Base-by-base conservation (phyloP, 768 basidiomycete species). In the Cyathus striatus region DNA sequence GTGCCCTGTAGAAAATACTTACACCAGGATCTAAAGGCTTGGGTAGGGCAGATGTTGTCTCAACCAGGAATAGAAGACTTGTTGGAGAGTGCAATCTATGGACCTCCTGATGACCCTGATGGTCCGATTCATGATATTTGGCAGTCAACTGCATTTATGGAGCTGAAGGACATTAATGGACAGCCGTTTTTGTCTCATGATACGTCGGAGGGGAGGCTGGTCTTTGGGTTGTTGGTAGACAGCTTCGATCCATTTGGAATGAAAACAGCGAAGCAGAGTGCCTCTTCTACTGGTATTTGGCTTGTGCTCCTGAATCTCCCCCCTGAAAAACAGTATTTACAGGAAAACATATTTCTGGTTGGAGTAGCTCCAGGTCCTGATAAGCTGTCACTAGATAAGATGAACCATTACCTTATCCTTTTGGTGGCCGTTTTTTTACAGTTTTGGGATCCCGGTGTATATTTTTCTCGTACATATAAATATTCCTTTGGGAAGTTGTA, bases 361-460 rank as follows among this genome's bases (percentile, higher is more conserved):
- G 72, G 66, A 0, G 50, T 76, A 16, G 67, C 72, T 23, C 66
- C 68, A 6, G 69, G 70, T 1, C n/a, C n/a, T n/a, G n/a, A n/a
- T n/a, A 59, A 70, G 25, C 67, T 69, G 1, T 53, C 52, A 0
- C 48, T 52, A 1, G 43, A 59, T 1, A 47, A 70, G 26, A 51
- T 70, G 4, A 68, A 72, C 37, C 61, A 64, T 23, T 52, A 62
- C 22, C 38, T 74, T 2, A n/a, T 43, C 1, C 56, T 60, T 0
- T 46, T 73, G 6, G 56, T 72, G 3, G 53, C 66, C 18, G 60
- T 70, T n/a, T 48, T 73, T 1, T 24, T 63, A 2, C 41, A 52
- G 0, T 55, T 65, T 12, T 73, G 65, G 60, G 9, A 41, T 9
- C 34, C 45, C 2, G 68, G 69, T 1, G 41, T 68, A 4, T 52